Conservation (phyloP, 2,329 filamentous ascomycete species). For the Fusarium sublunatum region DNA sequence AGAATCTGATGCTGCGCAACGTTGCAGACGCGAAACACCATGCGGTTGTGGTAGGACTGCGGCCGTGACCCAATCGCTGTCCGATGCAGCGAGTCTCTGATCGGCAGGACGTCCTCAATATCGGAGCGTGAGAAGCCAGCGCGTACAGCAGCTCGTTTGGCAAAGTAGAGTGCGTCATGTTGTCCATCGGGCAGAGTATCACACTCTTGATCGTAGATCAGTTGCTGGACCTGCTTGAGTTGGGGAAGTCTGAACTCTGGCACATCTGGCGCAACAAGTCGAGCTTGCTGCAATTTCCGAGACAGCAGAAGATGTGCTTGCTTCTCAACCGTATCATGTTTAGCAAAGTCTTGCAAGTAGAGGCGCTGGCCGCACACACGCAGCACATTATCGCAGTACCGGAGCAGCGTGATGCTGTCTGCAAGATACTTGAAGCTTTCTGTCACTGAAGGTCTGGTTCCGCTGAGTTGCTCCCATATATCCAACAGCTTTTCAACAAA, state of each 20-base stretch:
- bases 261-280: slow-evolving; percentile 15
- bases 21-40: slow-evolving; percentile 47
- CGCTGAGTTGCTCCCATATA: slow-evolving; percentile 50
- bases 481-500: slow-evolving; percentile 38
- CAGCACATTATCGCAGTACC: slow-evolving; percentile 51
- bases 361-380: slow-evolving; percentile 45
- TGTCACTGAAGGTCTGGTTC: slow-evolving; percentile 39
- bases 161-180: slow-evolving; percentile 15
- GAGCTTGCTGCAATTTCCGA: slow-evolving; percentile 36
- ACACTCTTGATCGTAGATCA: not conserved
- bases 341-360: slow-evolving; percentile 52
- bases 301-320: slow-evolving; percentile 46
- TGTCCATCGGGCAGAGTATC: not conserved
- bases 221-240: not conserved
- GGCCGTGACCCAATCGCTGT: slow-evolving; percentile 49
- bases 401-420: slow-evolving; percentile 54
- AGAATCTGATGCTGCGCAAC: slow-evolving; percentile 40
- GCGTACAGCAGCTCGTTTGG: slow-evolving; percentile 17
- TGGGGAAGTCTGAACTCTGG: not conserved
- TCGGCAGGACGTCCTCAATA: slow-evolving; percentile 48
- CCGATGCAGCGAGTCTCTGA: slow-evolving; percentile 47
- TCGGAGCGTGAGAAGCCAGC: slow-evolving; percentile 36
- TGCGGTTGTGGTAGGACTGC: slow-evolving; percentile 51
- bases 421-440: slow-evolving; percentile 48
- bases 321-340: slow-evolving; percentile 48